Conservation (phyloP, 139 green algal genomes). For the Micractinium conductrix region DNA sequence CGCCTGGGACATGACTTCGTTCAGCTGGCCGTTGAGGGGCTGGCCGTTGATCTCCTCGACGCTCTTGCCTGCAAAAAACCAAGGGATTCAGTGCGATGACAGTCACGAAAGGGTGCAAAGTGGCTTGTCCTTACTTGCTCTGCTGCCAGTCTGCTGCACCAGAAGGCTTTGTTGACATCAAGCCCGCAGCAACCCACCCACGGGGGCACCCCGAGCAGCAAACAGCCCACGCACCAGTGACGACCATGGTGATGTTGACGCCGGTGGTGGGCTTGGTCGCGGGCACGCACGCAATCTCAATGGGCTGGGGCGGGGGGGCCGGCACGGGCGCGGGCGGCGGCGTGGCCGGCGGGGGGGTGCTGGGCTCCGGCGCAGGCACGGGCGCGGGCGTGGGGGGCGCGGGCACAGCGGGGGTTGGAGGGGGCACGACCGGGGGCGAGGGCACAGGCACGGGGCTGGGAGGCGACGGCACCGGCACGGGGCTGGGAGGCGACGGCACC, state of each 20-base stretch:
- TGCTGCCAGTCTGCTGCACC: background rate
- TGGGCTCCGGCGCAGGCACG: background rate
- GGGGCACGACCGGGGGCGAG: background rate
- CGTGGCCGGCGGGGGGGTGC: background rate
- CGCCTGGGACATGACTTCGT: slow-evolving; percentile 8
- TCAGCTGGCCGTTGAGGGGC: slow-evolving; percentile 3
- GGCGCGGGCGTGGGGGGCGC: background rate
- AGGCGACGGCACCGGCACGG: too few relatives aligned
- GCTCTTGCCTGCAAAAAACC: background rate
- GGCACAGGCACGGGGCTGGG: background rate
- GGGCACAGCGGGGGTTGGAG: background rate
- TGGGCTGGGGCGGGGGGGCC: background rate
- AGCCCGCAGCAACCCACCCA: too few relatives aligned
- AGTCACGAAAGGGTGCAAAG: background rate
- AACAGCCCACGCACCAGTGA: slow-evolving; percentile 8
- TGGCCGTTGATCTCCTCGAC: slow-evolving; percentile 1
- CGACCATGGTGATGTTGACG: background rate
- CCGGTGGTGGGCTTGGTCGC: background rate
- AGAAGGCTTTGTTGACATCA: too few relatives aligned
- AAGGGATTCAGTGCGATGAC: background rate
- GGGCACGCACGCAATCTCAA: background rate
- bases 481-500: background rate
- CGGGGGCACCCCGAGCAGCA: too few relatives aligned
- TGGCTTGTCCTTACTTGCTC: background rate
- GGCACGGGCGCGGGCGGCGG: background rate